Evolutionary conservation across 1,139 yeast genomes (phyloP), one percentile per base, ranked within the genome.

Genomic region (Scheffersomyces quercinus): DNA sequence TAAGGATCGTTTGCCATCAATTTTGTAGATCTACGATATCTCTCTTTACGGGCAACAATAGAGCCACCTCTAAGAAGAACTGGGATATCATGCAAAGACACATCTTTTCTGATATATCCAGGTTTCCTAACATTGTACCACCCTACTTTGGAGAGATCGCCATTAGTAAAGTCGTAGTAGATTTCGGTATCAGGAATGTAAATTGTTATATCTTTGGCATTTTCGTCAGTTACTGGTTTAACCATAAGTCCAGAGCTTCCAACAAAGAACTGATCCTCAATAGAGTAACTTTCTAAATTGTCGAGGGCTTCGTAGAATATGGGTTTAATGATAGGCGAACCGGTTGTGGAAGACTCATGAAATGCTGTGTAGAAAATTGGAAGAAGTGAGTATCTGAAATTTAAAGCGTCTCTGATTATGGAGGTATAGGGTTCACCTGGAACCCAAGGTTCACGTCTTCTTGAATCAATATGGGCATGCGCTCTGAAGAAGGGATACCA

Each of bases 401-500:
- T 72, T 24, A 93, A 74, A 0, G 96, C 85, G 39, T 85, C 84
- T 43, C 87, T 75, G 43, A 90, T 85, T 24, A 78, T 62, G 0
- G 80, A 68, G n/a, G 85, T 81, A 54, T 79, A 82, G 3, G 93
- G 91, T 28, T 83, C 95, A 3, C 88, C 88, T 2, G 86, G 76
- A 38, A 91, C 65, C 84, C 91, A 93, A 1, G 99, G 99, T 59
- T 93, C 99, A 48, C 97, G 79, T 64, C 98, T 81, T 57, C 86
- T 76, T 1, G 97, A 76, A 62, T 93, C 98, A 45, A 91, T 86
- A 67, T 95, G 98, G 0, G 98, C 97, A 67, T 93, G 99, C 0
- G 86, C 97, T 58, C 99, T 77, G 72, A 93, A 91, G 59, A 93
- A 95, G 35, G 99, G 99, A 64, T 91, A 91, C 83, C 95, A 93